phyloP scores from a whole-genome alignment of 176 grass and related monocot genomes.

The Musa schizocarpa region DNA sequence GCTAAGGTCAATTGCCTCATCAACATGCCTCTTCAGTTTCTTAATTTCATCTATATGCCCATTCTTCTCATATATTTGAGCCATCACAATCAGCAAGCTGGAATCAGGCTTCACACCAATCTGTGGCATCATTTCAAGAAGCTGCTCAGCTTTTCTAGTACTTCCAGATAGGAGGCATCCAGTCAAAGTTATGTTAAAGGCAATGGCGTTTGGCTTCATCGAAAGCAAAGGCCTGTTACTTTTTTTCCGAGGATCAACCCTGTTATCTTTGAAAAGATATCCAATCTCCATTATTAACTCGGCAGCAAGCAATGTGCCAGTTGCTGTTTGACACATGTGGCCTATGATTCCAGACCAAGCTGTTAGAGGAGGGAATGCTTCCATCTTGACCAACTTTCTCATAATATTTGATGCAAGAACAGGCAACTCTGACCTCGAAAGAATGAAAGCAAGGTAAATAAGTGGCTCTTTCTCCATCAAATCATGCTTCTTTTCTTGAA shows the following conservation, averaged over 20 bases:
- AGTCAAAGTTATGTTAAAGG: constrained; percentile 55
- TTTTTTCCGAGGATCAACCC: constrained; percentile 64
- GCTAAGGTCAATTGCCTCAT: constrained; percentile 50
- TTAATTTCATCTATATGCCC: constrained; percentile 63
- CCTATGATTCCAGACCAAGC: constrained; percentile 58
- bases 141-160: constrained; percentile 68
- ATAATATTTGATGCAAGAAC: constrained; percentile 63
- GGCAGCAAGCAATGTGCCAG: constrained; percentile 47
- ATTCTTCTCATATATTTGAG: constrained; percentile 76
- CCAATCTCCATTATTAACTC: constrained; percentile 79
- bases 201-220: constrained; percentile 68
- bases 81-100: constrained; percentile 60
- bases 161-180: constrained; percentile 62
- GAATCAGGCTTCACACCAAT: constrained; percentile 56
- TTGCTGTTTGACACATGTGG: constrained; percentile 63
- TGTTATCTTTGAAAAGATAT: constrained; percentile 69
- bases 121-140: constrained; percentile 71
- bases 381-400: constrained; percentile 70
- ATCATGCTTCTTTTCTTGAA: constrained; percentile 30
- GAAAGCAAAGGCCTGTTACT: constrained; percentile 49
- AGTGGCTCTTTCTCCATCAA: constrained; percentile 65
- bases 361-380: constrained; percentile 54
- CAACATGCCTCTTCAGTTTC: constrained; percentile 71
- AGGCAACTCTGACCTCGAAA: constrained; percentile 40
- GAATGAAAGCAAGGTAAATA: constrained; percentile 60